Base-by-base conservation (phyloP, 352 stramenopile genomes). In the Aphanomyces astaci region DNA sequence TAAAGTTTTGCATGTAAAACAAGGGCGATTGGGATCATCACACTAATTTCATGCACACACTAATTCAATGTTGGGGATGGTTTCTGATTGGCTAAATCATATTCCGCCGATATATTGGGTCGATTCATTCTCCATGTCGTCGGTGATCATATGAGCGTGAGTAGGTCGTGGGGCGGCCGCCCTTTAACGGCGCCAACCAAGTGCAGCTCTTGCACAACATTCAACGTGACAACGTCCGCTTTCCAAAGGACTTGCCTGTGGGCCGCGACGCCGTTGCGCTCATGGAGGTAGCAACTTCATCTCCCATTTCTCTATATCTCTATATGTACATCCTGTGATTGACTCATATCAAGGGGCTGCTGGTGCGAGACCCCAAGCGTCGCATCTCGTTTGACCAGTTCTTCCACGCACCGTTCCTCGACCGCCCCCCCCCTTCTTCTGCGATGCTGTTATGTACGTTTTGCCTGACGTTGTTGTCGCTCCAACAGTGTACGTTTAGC, bases 191-290 rank as follows among this genome's bases (percentile, higher is more conserved):
- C 54, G 85, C 94, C 25, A 98, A 98, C 79, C 94, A 98, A 72
- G 89, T 98, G 40, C 90, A 98, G 71, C 76, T 98, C 33, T 73
- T 98, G 19, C 81, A 85, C 46, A 98, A 98, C 72, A 98, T 98
- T 68, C 83, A 98, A 74, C 79, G 82, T 19, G 92, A 95, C 65
- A 84, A 89, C 15, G 78, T 98, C 27, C 78, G 84, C 31, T 88
- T 98, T 30, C 92, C 94, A 11, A 71, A 78, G 15, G 84, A 92
- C 40, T 72, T 97, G 13, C 72, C 80, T 33, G 75, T 97, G 28
- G 94, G 82, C 7, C 82, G 79, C 31, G 72, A 89, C 48, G 97
- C 90, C 74, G 81, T 94, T 11, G 78, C 85, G 17, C 72, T 98
- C 55, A 75, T 93, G 24, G 75, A 80, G 49, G 56, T 87, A 66